Evolutionary conservation across 2,329 filamentous ascomycete species (phyloP).

Genomic region (Diplodia seriata): DNA sequence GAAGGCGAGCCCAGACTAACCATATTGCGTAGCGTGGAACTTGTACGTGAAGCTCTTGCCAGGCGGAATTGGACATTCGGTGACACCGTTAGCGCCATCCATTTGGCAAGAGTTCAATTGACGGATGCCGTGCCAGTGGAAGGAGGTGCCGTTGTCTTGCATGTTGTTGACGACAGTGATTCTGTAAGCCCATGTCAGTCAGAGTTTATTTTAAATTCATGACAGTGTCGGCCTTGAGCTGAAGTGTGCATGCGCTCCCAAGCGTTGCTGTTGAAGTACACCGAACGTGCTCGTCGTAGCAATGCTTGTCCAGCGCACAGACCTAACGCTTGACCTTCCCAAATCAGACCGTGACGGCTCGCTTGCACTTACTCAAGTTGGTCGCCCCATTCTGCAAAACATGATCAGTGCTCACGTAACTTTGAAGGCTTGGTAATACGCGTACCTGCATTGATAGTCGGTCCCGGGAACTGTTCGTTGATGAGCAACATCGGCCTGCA

Average conservation of each 20-base stretch:
- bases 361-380: slow-evolving; percentile 45
- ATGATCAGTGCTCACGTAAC: slow-evolving; percentile 2
- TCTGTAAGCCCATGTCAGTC: background rate
- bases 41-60: slow-evolving; percentile 56
- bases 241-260: background rate
- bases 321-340: background rate
- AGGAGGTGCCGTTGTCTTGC: slow-evolving; percentile 64
- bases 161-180: slow-evolving; percentile 59
- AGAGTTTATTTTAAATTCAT: slow-evolving; percentile 3
- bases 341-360: background rate
- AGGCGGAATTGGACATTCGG: slow-evolving; percentile 47
- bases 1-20: slow-evolving; percentile 36
- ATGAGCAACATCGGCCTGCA: slow-evolving; percentile 50
- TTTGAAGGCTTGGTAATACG: slow-evolving; percentile 47
- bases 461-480: slow-evolving; percentile 68
- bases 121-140: slow-evolving; percentile 69
- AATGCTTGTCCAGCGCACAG: background rate
- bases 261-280: background rate
- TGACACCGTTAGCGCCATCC: slow-evolving; percentile 63
- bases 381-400: slow-evolving; percentile 53
- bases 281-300: too few species aligned
- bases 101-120: slow-evolving; percentile 62
- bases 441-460: slow-evolving; percentile 63
- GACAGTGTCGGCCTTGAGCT: background rate
- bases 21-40: slow-evolving; percentile 57